Conservation (phyloP, 257 asterid species). For the Sherardia arvensis region DNA sequence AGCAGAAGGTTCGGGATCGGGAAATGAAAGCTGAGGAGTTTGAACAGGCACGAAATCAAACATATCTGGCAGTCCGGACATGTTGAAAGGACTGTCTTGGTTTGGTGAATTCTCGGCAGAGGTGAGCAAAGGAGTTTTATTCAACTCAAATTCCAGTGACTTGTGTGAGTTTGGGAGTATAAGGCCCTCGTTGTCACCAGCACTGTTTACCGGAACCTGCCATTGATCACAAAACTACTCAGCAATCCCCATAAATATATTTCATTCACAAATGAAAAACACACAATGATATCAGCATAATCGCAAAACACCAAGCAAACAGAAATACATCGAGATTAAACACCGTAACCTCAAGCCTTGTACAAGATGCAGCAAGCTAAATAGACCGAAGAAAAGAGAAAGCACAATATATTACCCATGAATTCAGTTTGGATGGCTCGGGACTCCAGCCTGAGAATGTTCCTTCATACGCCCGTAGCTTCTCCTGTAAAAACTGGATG, state of each 20-base stretch:
- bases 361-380: neutral
- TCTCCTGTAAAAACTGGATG: slow-evolving; percentile 68
- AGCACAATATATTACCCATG: slow-evolving; percentile 46
- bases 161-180: slow-evolving; percentile 37
- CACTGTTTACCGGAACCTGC: slow-evolving; percentile 33
- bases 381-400: neutral
- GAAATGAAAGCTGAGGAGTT: slow-evolving; percentile 34
- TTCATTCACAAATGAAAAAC: slow-evolving; percentile 32
- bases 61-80: slow-evolving; percentile 35
- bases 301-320: neutral
- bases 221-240: slow-evolving; percentile 54
- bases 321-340: neutral
- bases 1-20: slow-evolving; percentile 37
- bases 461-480: slow-evolving; percentile 52
- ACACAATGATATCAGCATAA: slow-evolving; percentile 3
- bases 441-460: slow-evolving; percentile 65
- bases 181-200: slow-evolving; percentile 49
- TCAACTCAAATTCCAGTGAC: slow-evolving; percentile 38
- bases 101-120: slow-evolving; percentile 32
- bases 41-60: slow-evolving; percentile 41
- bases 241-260: slow-evolving; percentile 41
- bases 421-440: slow-evolving; percentile 52
- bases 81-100: slow-evolving; percentile 32
- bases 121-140: slow-evolving; percentile 32
- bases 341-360: neutral